phyloP scores from a whole-genome alignment of 176 grass and related monocot genomes.

The Neostapfia colusana region DNA sequence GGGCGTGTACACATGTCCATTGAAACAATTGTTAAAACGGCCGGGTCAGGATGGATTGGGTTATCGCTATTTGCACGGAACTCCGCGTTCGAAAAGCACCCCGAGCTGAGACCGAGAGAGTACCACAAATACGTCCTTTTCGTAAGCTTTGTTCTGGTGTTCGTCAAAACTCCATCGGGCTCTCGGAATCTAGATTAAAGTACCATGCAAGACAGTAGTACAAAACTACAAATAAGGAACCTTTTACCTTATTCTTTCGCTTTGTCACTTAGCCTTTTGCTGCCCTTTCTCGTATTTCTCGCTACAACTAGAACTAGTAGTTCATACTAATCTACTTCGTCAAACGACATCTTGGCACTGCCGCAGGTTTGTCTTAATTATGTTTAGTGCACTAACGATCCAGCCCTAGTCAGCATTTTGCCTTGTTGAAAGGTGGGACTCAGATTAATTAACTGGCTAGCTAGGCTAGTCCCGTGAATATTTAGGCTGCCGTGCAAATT shows the following conservation, averaged over 20 bases:
- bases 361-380: conserved; percentile 19
- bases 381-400: background rate
- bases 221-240: conserved; percentile 29
- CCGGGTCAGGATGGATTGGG: background rate
- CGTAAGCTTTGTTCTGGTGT: conserved; percentile 4
- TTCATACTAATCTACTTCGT: background rate
- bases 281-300: background rate
- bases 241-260: conserved; percentile 10
- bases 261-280: conserved; percentile 11
- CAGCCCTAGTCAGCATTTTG: conserved; percentile 27
- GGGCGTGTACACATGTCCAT: background rate
- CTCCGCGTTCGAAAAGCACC: conserved; percentile 2
- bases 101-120: too few species aligned
- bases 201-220: background rate
- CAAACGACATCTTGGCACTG: conserved; percentile 24
- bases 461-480: background rate
- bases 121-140: background rate
- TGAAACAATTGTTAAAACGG: background rate
- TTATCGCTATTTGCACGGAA: conserved; percentile 21
- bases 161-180: background rate
- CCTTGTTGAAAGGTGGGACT: background rate
- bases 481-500: conserved; percentile 22
- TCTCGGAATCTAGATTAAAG: background rate
- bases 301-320: background rate
- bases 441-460: background rate